These are phyloP conservation scores for Claviceps citrina DNA, from an alignment of 2,329 filamentous ascomycete genomes.

Conservation along the genomic window DNA sequence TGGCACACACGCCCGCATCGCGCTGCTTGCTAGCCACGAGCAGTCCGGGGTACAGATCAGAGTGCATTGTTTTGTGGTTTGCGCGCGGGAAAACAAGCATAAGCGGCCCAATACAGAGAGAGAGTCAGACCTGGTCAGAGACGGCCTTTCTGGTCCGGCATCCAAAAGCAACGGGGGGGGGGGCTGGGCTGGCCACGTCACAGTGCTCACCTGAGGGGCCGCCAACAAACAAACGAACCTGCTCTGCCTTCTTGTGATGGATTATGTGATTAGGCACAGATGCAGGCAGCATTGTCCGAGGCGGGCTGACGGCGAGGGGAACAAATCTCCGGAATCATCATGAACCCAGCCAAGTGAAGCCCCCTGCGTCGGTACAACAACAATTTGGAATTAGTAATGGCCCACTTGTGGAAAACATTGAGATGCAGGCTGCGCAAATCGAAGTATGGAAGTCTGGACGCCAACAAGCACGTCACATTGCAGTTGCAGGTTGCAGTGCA, in stretches of 20 bases:
- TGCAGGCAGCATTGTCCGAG: not conserved
- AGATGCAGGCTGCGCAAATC: too few species aligned
- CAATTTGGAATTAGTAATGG: too few species aligned
- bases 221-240: too few species aligned
- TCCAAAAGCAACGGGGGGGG: slow-evolving; percentile 2
- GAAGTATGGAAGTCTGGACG: too few species aligned
- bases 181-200: slow-evolving; percentile 9
- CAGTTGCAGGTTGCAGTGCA: too few species aligned
- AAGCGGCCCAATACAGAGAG: not conserved
- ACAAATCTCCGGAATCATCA: too few species aligned
- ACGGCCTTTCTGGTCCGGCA: slow-evolving; percentile 1
- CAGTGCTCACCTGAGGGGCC: too few species aligned
- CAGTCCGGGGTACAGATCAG: slow-evolving; percentile 4
- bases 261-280: slow-evolving; percentile 6
- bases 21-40: slow-evolving; percentile 1
- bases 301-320: not conserved
- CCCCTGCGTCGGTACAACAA: too few species aligned
- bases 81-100: not conserved
- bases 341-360: too few species aligned
- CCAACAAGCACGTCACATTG: too few species aligned
- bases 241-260: too few species aligned
- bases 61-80: not conserved
- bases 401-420: too few species aligned
- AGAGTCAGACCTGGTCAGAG: not conserved
- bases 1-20: not conserved